Base-by-base conservation (phyloP, 768 basidiomycete genomes). In the Pleurotus tuber-regium region DNA sequence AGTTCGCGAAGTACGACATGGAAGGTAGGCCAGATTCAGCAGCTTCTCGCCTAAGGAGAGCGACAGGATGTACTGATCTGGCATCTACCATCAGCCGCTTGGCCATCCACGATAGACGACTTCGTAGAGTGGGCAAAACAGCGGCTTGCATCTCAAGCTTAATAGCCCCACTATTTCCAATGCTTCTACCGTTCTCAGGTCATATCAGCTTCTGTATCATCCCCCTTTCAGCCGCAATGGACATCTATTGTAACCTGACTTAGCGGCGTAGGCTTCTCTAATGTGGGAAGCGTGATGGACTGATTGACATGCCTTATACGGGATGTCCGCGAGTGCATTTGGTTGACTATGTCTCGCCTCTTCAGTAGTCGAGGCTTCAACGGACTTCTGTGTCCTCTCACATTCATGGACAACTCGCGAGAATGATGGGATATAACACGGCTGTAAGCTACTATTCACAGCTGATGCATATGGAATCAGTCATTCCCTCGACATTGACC, bases 1-100 rank as follows among this genome's bases (percentile, higher is more conserved):
- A 75, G 48, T 92, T 94, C 64, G 64, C 71, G 61, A 82, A 81
- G 54, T 86, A 92, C 61, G 89, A 92, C 62, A 69, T 76, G 57
- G 87, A 92, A 73, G 87, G 90, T 89, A 54, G 38, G 72, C 61
- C 39, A 38, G 26, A 30, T 35, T 30, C 24, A 28, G 11, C 29
- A 18, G 26, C 16, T 18, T n/a, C n/a, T n/a, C n/a, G n/a, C n/a
- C n/a, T n/a, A n/a, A n/a, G n/a, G n/a, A n/a, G n/a, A n/a, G n/a
- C n/a, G n/a, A n/a, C n/a, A n/a, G n/a, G n/a, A n/a, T n/a, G n/a
- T n/a, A n/a, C n/a, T n/a, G 24, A n/a, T 26, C 28, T 44, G n/a
- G n/a, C 43, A 8, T n/a, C n/a, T n/a, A 26, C 25, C 7, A 0
- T 12, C 58, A 86, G 84, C 78, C 21, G 80, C 86, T 1, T 86